Conservation (phyloP, 2,329 filamentous ascomycete genomes). For the Trichothecium sympodiale region DNA sequence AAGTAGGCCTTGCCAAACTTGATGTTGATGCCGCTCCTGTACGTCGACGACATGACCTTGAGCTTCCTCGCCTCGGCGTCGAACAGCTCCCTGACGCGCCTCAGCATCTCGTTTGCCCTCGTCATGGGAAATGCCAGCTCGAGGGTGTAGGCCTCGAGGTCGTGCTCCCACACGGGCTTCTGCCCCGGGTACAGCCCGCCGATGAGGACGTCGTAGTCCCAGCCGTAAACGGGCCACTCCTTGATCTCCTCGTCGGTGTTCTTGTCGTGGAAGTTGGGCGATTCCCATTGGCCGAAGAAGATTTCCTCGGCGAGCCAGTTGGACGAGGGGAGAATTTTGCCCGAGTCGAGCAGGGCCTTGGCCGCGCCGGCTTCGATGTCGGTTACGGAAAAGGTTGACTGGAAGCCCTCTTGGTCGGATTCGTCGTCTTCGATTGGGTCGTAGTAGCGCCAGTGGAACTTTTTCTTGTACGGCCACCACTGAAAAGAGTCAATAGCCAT, state of each 20-base stretch:
- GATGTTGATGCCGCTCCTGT: constrained; percentile 40
- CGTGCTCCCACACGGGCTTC: constrained; percentile 38
- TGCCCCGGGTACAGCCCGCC: constrained; percentile 37
- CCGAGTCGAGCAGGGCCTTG: constrained; percentile 30
- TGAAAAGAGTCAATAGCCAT: constrained; percentile 8
- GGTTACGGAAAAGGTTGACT: constrained; percentile 39
- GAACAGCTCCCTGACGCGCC: constrained; percentile 34
- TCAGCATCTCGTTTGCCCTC: constrained; percentile 35
- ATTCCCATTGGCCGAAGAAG: constrained; percentile 36
- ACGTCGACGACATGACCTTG: constrained; percentile 37
- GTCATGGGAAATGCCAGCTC: constrained; percentile 41
- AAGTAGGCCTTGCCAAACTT: constrained; percentile 38
- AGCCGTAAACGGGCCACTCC: constrained; percentile 39
- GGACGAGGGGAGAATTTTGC: constrained; percentile 32
- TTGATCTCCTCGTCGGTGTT: constrained; percentile 28
- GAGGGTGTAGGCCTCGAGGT: constrained; percentile 34
- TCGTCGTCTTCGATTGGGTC: constrained; percentile 28
- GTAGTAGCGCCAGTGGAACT: constrained; percentile 43
- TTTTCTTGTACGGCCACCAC: constrained; percentile 40
- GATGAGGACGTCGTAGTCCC: constrained; percentile 42
- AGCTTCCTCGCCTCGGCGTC: constrained; percentile 31
- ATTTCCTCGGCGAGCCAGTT: constrained; percentile 38
- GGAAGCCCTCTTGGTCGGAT: constrained; percentile 34
- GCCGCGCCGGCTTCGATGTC: constrained; percentile 29
- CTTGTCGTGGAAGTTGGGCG: constrained; percentile 42